A percentile compares a stretch with the other conserved stretches of the same genome.
Conservation (phyloP, 495 filamentous ascomycete genomes). For the Delitschia confertaspora region DNA sequence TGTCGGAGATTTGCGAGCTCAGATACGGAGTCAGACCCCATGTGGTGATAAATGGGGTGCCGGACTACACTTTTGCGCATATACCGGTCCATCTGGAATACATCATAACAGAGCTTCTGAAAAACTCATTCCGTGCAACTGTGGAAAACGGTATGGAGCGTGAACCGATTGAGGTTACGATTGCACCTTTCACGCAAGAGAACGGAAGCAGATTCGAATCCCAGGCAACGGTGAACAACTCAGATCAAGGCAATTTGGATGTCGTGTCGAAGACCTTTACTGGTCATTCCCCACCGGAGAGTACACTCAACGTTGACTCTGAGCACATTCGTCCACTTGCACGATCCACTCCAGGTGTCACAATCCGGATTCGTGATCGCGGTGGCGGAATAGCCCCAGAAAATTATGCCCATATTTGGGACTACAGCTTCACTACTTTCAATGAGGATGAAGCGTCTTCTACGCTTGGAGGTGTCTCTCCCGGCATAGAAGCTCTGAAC, state of each 20-base stretch:
- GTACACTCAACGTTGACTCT: constrained; percentile 40
- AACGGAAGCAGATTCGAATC: constrained; percentile 1
- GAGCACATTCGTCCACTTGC: constrained; percentile 45
- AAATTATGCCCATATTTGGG: constrained; percentile 80
- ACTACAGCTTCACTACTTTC: constrained; percentile 93
- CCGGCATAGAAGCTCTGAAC: constrained; percentile 56
- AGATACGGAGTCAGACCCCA: constrained; percentile 85
- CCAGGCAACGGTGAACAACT: constrained; percentile 17
- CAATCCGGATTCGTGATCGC: constrained; percentile 89
- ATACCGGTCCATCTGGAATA: constrained; percentile 95
- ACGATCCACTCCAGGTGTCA: constrained; percentile 67
- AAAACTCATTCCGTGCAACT: constrained; percentile 91
- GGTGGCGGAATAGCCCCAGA: constrained; percentile 84
- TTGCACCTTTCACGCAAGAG: constrained; percentile 71
- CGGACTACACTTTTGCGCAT: constrained; percentile 74
- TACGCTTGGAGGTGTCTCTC: constrained; percentile 27
- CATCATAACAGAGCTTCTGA: constrained; percentile 89
- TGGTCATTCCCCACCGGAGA: constrained; percentile 32
- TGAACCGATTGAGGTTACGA: constrained; percentile 82
- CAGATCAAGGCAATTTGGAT: constrained; percentile 34
- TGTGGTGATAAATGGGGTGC: constrained; percentile 71
- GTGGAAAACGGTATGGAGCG: constrained; percentile 70
- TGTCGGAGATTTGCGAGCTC: constrained; percentile 91
- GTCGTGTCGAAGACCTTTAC: constrained; percentile 23
- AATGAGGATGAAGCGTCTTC: constrained; percentile 51